Evolutionary conservation across 2,329 filamentous ascomycete genomes (phyloP).

Genomic region (Colletotrichum phormii): DNA sequence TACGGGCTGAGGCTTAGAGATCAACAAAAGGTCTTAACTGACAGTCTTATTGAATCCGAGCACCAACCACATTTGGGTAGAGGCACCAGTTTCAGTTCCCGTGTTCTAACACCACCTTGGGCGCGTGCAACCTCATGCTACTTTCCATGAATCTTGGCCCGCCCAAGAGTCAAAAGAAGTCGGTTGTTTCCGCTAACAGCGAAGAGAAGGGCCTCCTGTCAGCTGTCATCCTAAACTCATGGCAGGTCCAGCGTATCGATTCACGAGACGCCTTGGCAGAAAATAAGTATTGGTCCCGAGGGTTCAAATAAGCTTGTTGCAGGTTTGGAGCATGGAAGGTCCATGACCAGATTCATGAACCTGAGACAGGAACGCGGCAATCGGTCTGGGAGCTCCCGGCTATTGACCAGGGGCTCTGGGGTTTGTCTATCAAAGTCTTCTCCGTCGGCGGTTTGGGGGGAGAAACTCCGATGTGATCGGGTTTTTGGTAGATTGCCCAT

Average conservation of each 20-base stretch:
- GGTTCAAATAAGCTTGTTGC: conserved; percentile 25
- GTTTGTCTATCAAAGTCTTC: not conserved
- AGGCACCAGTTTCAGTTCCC: conserved; percentile 4
- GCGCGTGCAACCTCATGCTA: not conserved
- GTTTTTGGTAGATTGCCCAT: conserved; percentile 28
- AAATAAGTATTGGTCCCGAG: not conserved
- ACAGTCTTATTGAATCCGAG: not conserved
- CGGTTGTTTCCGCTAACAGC: not conserved
- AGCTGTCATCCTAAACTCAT: conserved; percentile 29
- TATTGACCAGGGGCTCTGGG: not conserved
- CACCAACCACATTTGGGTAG: not conserved
- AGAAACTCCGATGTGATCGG: conserved; percentile 8
- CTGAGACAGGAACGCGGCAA: conserved; percentile 1
- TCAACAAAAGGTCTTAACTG: not conserved
- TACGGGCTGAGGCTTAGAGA: conserved; percentile 16
- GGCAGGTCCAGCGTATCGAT: conserved; percentile 2
- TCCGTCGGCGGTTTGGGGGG: not conserved
- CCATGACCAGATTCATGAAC: not conserved
- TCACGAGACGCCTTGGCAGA: conserved; percentile 18
- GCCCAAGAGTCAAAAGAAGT: not conserved
- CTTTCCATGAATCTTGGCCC: not conserved
- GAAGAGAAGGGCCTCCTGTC: conserved; percentile 21
- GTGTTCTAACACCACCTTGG: not conserved
- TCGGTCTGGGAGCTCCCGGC: not conserved
- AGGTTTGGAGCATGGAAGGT: not conserved